Percentiles rank a stretch among this genome's conserved stretches.
Evolutionary conservation across 257 asterid species (phyloP).

Genomic region (Lantana camara): DNA sequence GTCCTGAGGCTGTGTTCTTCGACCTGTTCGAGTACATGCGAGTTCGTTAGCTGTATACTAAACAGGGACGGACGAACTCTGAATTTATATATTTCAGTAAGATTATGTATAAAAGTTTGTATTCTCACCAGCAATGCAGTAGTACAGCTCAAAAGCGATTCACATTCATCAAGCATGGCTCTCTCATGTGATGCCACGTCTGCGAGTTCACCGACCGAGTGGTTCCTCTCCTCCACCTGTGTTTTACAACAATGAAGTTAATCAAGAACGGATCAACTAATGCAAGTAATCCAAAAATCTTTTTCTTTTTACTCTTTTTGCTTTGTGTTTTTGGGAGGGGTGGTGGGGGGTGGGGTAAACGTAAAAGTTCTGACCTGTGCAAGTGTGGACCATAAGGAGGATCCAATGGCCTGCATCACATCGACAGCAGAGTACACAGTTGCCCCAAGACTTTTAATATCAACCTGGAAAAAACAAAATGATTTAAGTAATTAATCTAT

Average conservation of each 20-base stretch:
- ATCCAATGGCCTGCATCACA: slow-evolving; percentile 78
- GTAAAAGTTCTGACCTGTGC: slow-evolving; percentile 49
- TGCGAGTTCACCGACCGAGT: slow-evolving; percentile 77
- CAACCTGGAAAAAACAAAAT: slow-evolving; percentile 51
- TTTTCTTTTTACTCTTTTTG: too few species aligned
- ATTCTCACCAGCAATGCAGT: slow-evolving; percentile 80
- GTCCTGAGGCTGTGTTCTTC: slow-evolving; percentile 81
- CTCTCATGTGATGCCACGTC: slow-evolving; percentile 76
- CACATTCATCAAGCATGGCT: slow-evolving; percentile 79
- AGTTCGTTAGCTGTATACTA: slow-evolving; percentile 12
- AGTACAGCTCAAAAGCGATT: slow-evolving; percentile 57
- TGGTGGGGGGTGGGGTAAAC: too few species aligned
- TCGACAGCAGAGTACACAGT: slow-evolving; percentile 79
- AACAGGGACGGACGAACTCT: too few species aligned
- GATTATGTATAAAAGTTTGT: too few species aligned
- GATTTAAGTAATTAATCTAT: slow-evolving; percentile 14
- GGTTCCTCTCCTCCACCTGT: slow-evolving; percentile 75
- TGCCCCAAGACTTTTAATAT: slow-evolving; percentile 56
- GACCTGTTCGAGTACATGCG: slow-evolving; percentile 49
- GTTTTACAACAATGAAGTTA: slow-evolving; percentile 11
- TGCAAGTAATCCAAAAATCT: not conserved
- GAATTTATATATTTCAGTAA: too few species aligned
- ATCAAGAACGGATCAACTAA: not conserved
- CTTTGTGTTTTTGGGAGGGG: too few species aligned
- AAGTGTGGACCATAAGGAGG: slow-evolving; percentile 57